Base-by-base conservation (phyloP, 1,139 yeast genomes). In the Sugiyamaella japonica region DNA sequence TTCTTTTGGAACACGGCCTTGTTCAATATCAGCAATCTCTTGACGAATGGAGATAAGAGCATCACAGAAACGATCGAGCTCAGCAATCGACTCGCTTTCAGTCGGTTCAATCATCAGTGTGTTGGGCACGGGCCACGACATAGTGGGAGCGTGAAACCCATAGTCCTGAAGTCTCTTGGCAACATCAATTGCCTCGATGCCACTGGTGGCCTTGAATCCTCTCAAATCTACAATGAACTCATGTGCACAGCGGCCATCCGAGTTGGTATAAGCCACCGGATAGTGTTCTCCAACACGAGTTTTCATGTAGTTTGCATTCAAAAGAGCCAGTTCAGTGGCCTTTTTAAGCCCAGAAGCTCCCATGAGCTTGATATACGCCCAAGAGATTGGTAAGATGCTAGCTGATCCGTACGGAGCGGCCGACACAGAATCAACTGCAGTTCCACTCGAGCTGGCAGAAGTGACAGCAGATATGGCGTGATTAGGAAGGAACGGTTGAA, bases 61-160 rank as follows among this genome's bases (percentile, higher is more conserved):
- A 59, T 89, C 93, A 59, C 90, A 84, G 73, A 93, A 93, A 66
- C 97, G 81, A 73, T 93, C 95, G 63, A 93, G 78, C 75, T 93
- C 99, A 54, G 78, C 87, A 67, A 86, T 75, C 68, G 89, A 84
- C 74, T 93, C 99, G 20, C 95, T 85, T 73, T 93, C 99, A 3
- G 99, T 93, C 56, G 99, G 99, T 74, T 93, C 99, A 62, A 93
- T 85, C 99, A 93, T 93, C 64, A 93, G 79, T 2, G 99, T 93
- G 58, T 96, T 96, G 10, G 97, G 91, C 52, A 93, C 96, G 20
- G 99, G 99, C 88, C 95, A 93, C 1, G 98, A 93, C 89, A 93
- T 85, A 49, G 99, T 93, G 62, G 99, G 99, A 0, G 97, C 97
- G 72, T 93, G 99, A 84, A 93, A 93, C 1, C 98, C 97, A 70